These are phyloP conservation scores for Metschnikowia santaceciliae DNA, from an alignment of 805 yeast species.

Conservation along the genomic window DNA sequence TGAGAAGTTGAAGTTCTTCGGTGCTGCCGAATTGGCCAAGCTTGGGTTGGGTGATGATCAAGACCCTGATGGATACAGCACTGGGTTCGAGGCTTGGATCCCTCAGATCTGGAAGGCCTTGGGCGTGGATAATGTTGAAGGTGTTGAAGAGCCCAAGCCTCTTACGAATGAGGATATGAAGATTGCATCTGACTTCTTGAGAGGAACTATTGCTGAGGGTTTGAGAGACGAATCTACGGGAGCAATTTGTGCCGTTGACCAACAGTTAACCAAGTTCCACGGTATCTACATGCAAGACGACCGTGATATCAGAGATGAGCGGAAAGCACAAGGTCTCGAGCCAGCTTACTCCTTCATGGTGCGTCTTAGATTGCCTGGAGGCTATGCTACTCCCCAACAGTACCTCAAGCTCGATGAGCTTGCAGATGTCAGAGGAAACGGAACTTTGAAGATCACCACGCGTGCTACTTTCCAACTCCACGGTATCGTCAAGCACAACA, in stretches of 20 bases:
- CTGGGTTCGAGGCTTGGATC: slow-evolving; percentile 91
- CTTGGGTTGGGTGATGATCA: slow-evolving; percentile 95
- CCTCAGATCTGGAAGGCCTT: slow-evolving; percentile 79
- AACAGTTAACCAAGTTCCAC: slow-evolving; percentile 94
- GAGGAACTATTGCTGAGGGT: slow-evolving; percentile 92
- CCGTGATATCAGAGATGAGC: slow-evolving; percentile 89
- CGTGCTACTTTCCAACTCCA: slow-evolving; percentile 97
- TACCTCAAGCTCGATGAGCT: slow-evolving; percentile 84
- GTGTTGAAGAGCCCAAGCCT: slow-evolving; percentile 85
- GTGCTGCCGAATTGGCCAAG: slow-evolving; percentile 69
- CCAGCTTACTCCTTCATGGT: slow-evolving; percentile 98
- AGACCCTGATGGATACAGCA: slow-evolving; percentile 91
- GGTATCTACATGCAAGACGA: slow-evolving; percentile 99
- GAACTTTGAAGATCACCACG: slow-evolving; percentile 90
- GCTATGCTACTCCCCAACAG: slow-evolving; percentile 80
- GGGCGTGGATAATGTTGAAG: slow-evolving; percentile 78
- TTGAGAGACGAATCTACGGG: slow-evolving; percentile 80
- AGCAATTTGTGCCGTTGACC: slow-evolving; percentile 84
- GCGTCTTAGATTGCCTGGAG: slow-evolving; percentile 93
- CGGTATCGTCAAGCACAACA: slow-evolving; percentile 85
- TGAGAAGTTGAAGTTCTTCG: slow-evolving; percentile 61
- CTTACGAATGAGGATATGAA: slow-evolving; percentile 96
- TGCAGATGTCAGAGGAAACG: slow-evolving; percentile 81
- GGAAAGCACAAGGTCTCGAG: slow-evolving; percentile 88
- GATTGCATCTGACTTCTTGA: slow-evolving; percentile 74